phyloP scores from a whole-genome alignment of 164 flowering plant species.

The Chloranthus sessilifolius region DNA sequence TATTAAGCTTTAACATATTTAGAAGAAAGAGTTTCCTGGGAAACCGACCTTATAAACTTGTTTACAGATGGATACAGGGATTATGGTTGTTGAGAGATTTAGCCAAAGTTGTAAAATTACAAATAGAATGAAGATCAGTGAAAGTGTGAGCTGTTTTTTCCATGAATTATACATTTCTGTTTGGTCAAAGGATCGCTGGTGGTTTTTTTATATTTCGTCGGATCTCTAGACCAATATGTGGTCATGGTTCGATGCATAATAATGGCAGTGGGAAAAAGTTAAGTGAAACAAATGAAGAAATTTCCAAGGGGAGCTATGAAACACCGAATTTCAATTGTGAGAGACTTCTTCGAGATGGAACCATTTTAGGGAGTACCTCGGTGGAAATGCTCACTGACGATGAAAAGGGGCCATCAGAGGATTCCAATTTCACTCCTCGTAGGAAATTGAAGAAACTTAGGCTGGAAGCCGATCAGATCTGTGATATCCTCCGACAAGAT shows the following conservation, averaged over 20 bases:
- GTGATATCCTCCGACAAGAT: conserved; percentile 58
- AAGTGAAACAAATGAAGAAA: background rate
- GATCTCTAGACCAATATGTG: conserved; percentile 10
- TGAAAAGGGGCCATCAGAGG: conserved; percentile 3
- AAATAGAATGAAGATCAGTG: conserved; percentile 5
- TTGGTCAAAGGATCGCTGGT: conserved; percentile 6
- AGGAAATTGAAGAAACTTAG: conserved; percentile 18
- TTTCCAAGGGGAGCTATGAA: conserved; percentile 1
- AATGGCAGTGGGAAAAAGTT: background rate
- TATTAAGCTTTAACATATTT: too few relatives aligned
- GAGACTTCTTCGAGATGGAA: background rate
- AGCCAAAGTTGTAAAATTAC: background rate
- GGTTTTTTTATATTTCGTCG: background rate
- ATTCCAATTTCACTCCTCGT: conserved; percentile 13
- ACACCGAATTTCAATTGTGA: conserved; percentile 13
- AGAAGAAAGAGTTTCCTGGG: too few relatives aligned
- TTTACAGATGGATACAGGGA: too few relatives aligned
- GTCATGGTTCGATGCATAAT: conserved; percentile 5
- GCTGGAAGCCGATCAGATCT: conserved; percentile 38
- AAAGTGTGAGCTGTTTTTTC: conserved; percentile 4
- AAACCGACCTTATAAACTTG: too few relatives aligned
- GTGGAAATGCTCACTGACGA: conserved; percentile 4
- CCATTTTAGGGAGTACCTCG: background rate
- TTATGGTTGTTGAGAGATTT: conserved; percentile 5
- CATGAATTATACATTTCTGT: conserved; percentile 12